Conservation (phyloP, 768 basidiomycete species). For the Termitomyces sp. region DNA sequence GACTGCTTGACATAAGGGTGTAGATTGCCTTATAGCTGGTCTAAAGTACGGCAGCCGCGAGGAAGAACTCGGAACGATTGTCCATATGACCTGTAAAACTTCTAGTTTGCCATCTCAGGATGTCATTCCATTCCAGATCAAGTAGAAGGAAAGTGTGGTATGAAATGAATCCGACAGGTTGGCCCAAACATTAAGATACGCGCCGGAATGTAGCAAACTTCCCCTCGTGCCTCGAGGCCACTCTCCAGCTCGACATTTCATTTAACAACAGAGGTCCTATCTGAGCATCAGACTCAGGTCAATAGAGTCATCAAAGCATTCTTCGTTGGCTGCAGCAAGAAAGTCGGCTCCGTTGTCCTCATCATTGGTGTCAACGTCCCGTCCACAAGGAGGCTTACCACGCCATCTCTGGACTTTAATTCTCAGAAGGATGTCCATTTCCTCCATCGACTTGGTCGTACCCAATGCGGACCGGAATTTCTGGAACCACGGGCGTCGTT, state of each 20-base stretch:
- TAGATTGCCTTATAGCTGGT: constrained; percentile 8
- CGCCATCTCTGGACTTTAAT: constrained; percentile 49
- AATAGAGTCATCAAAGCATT: constrained; percentile 4
- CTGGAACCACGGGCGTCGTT: constrained; percentile 52
- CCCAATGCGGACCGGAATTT: constrained; percentile 50
- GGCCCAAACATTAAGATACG: constrained; percentile 3
- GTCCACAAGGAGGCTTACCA: constrained; percentile 29
- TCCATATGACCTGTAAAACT: constrained; percentile 9
- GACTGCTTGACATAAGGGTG: constrained; percentile 9
- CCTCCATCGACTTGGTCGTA: constrained; percentile 39
- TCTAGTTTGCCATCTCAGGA: constrained; percentile 7
- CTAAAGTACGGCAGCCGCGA: constrained; percentile 5
- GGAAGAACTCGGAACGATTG: constrained; percentile 8
- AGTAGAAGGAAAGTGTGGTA: background rate
- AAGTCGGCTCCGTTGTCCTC: constrained; percentile 14
- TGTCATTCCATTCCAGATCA: constrained; percentile 13
- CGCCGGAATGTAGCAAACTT: background rate
- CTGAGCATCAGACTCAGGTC: constrained; percentile 12
- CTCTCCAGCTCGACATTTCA: background rate
- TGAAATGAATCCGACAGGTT: constrained; percentile 5
- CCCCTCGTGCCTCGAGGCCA: constrained; percentile 1
- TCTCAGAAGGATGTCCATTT: constrained; percentile 43
- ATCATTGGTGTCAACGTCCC: constrained; percentile 18
- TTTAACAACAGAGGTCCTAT: background rate
- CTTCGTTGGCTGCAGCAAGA: constrained; percentile 11